Conservation (phyloP, 257 asterid species). For the Solanum piurae region DNA sequence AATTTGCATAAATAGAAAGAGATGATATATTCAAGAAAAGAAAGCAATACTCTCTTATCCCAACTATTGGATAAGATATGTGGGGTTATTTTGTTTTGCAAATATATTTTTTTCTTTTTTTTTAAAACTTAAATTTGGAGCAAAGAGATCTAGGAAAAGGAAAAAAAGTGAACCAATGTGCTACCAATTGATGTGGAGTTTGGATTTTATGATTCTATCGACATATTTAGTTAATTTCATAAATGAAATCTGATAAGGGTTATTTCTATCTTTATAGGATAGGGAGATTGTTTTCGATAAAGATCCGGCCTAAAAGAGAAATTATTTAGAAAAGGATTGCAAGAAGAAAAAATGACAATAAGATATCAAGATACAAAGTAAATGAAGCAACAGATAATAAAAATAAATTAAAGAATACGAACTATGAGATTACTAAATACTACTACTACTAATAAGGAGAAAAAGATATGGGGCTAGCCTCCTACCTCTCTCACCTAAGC, state of each 20-base stretch:
- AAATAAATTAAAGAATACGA: too few species aligned
- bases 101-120: too few species aligned
- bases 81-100: neutral
- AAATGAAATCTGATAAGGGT: too few species aligned
- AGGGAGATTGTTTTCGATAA: fast-evolving
- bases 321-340: too few species aligned
- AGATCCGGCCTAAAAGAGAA: fast-evolving
- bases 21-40: neutral
- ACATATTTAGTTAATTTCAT: too few species aligned
- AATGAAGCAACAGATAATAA: neutral
- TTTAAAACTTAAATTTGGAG: too few species aligned
- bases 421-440: neutral
- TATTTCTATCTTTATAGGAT: too few species aligned
- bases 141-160: too few species aligned
- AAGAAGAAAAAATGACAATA: too few species aligned
- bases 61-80: neutral
- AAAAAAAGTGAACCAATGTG: too few species aligned
- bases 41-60: neutral
- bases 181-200: too few species aligned
- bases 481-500: neutral
- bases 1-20: neutral
- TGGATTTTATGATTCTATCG: too few species aligned
- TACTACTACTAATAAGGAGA: neutral
- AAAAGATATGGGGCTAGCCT: neutral
- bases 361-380: neutral